Evolutionary conservation across 768 basidiomycete genomes (phyloP), one percentile per base, ranked within the genome.

Genomic region (Mycena vulgaris): DNA sequence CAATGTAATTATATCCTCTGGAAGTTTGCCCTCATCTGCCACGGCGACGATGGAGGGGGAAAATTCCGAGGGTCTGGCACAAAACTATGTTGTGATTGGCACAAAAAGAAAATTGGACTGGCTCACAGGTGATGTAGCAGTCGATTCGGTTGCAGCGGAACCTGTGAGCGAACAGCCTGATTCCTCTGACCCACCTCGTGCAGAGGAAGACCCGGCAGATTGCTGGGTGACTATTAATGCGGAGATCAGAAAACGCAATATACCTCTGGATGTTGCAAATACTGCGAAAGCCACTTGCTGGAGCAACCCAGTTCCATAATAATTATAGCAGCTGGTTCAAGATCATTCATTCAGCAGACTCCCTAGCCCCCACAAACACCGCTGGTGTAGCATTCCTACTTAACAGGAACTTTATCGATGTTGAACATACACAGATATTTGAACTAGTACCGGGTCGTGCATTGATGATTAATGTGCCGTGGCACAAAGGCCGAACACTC

Each of bases 101-200:
- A 65, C 31, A 8, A 65, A 65, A 49, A 21, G 63, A 35, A 65
- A 65, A 48, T 37, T 65, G 5, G 63, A 65, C 53, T 55, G 53
- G 63, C 19, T 65, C 40, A 39, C 63, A 21, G 55, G 47, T 16
- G 53, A 65, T 13, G 31, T 55, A 0, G 53, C 52, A 47, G 52
- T 57, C 2, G 23, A 21, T 6, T 40, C 28, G 28, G 53, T 25
- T 19, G 21, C 27, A 14, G 30, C 61, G 27, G 37, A 52, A 1
- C 5, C 33, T 63, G 62, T 1, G 17, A 16, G 25, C 49, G 25
- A 21, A 48, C 56, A 66, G 55, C 30, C 55, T 28, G 25, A 42
- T 64, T 58, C n/a, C 28, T 17, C 35, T 14, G 37, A 57, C n/a
- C 25, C 28, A 17, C 19, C 35, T 14, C 37, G 28, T 9, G 23